Conservation (phyloP, 139 green algal genomes). For the Tetraselmis chui region DNA sequence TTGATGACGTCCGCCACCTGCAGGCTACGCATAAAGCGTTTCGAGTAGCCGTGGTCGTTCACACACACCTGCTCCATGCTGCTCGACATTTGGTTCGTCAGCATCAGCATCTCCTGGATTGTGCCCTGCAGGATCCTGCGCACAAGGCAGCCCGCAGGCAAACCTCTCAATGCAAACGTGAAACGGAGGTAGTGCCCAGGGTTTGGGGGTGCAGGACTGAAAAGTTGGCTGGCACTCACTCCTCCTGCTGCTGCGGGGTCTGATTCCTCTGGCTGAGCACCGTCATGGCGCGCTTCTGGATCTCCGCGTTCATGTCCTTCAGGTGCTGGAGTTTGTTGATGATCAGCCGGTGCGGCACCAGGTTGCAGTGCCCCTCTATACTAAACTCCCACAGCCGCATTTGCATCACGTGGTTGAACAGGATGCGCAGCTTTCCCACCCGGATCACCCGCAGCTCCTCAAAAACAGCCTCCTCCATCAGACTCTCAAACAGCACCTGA, state of each 20-base stretch:
- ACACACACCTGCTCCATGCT: conserved; percentile 27
- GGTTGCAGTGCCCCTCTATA: conserved; percentile 31
- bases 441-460: conserved; percentile 31
- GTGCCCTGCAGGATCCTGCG: conserved; percentile 2
- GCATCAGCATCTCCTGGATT: conserved; percentile 1
- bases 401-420: conserved; percentile 16
- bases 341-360: conserved; percentile 23
- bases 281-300: not conserved
- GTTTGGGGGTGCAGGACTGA: no score
- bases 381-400: conserved; percentile 41
- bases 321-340: conserved; percentile 7
- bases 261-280: not conserved
- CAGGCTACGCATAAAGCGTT: conserved; percentile 44
- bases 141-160: no score
- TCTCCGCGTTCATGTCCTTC: conserved; percentile 1
- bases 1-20: conserved; percentile 45
- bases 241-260: not conserved
- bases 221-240: not conserved
- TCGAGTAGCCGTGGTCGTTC: conserved; percentile 42
- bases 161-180: no score
- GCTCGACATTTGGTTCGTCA: conserved; percentile 14
- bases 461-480: conserved; percentile 36
- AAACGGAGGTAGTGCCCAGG: no score
- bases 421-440: conserved; percentile 11
- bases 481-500: conserved; percentile 22